phyloP scores from a whole-genome alignment of 257 asterid genomes.

The Eucommia ulmoides region DNA sequence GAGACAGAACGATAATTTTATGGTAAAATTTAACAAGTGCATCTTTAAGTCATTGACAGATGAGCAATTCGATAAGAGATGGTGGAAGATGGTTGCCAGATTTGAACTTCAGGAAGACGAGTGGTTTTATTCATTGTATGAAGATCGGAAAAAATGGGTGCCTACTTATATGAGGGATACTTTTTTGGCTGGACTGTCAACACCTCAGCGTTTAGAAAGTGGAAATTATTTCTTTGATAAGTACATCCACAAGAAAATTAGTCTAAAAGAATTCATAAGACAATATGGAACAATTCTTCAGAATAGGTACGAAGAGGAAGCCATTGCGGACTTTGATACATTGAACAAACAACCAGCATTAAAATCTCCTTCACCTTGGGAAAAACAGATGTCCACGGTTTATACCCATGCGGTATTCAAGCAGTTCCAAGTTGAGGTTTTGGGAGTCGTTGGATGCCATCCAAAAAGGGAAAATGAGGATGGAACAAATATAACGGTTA shows the following conservation, averaged over 20 bases:
- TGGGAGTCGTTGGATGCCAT: slow-evolving; percentile 1
- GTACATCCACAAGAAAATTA: neutral
- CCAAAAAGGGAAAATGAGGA: neutral
- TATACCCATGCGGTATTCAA: neutral
- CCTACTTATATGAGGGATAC: neutral
- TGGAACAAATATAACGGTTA: neutral
- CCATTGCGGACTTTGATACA: neutral
- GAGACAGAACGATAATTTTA: neutral
- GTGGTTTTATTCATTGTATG: neutral
- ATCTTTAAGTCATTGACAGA: neutral
- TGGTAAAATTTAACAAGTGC: neutral
- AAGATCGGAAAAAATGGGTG: slow-evolving; percentile 1
- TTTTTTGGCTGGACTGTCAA: neutral
- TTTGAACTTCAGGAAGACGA: neutral
- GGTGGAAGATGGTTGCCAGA: slow-evolving; percentile 2
- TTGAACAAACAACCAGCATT: neutral
- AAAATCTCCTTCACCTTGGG: slow-evolving; percentile 2
- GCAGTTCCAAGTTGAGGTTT: slow-evolving; percentile 1
- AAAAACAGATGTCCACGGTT: neutral
- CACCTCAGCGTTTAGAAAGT: neutral
- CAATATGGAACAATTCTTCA: neutral
- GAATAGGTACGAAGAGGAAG: neutral
- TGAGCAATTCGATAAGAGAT: neutral
- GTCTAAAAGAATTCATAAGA: neutral
- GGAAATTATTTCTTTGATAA: neutral